Evolutionary conservation across 768 basidiomycete species (phyloP).

Genomic region (Lactarius indigo): DNA sequence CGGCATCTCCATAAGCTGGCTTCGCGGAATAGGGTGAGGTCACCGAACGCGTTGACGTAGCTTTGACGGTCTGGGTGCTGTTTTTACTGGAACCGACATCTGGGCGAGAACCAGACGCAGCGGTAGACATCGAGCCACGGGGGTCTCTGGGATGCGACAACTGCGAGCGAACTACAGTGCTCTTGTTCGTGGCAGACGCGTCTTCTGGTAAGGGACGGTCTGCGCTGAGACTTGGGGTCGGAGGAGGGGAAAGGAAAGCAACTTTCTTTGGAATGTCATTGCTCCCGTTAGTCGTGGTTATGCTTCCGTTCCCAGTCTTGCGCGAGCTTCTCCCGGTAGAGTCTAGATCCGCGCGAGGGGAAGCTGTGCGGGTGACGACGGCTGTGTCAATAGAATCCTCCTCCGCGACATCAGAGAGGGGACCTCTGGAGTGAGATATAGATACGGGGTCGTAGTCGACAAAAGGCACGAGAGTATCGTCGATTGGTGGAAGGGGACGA

Average conservation of each 20-base stretch:
- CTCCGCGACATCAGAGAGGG: constrained; percentile 24
- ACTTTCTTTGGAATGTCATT: constrained; percentile 77
- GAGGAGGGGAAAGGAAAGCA: constrained; percentile 80
- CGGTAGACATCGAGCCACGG: constrained; percentile 61
- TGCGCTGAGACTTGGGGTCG: constrained; percentile 52
- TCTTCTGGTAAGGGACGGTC: constrained; percentile 53
- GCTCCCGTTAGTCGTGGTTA: constrained; percentile 28
- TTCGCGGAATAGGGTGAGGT: constrained; percentile 60
- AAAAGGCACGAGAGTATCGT: constrained; percentile 37
- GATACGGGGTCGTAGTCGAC: constrained; percentile 29
- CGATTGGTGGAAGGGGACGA: constrained; percentile 48
- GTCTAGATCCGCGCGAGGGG: constrained; percentile 32
- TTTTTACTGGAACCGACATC: constrained; percentile 49
- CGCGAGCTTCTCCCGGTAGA: constrained; percentile 37
- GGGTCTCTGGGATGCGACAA: constrained; percentile 66
- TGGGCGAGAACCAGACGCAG: constrained; percentile 58
- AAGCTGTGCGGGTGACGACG: constrained; percentile 23
- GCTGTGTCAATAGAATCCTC: constrained; percentile 23
- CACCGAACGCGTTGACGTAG: constrained; percentile 59
- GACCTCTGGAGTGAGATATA: constrained; percentile 27
- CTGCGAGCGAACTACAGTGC: constrained; percentile 74
- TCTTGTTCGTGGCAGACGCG: constrained; percentile 48
- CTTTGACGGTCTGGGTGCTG: constrained; percentile 42
- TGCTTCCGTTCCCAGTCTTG: constrained; percentile 39
- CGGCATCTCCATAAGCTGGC: constrained; percentile 38